Base-by-base conservation (phyloP, 1,284 basidiomycete genomes). In the Trichosporon sp. region DNA sequence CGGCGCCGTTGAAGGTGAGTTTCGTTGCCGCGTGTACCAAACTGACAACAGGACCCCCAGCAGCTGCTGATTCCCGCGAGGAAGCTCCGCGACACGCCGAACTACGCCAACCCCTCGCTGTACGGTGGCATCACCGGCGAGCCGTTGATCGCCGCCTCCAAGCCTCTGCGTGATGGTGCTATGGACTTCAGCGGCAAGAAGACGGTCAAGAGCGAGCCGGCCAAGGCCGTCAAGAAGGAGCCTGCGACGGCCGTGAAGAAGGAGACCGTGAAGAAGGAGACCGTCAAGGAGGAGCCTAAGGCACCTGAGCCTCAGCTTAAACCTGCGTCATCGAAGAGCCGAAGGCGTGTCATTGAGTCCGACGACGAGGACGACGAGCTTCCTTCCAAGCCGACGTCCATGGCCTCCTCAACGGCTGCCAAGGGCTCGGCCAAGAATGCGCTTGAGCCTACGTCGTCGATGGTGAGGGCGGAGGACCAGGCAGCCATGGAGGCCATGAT, bases 401-500 rank as follows among this genome's bases (percentile, higher is more conserved):
- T 31, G 40, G 21, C 71, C 31, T 11, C 65, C 38, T 61, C 56
- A 21, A 38, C 46, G 35, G 7, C 40, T 56, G 65, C 35, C 31
- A 70, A 54, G 48, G 59, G 37, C 40, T 14, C 67, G 19, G n/a
- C 70, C 11, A 73, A 70, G 64, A 37, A 65, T n/a, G 54, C 72
- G 16, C 51, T 73, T 4, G 75, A 78, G 46, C 79, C 77, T 2
- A 80, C 78, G 4, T 78, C 78, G 8, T 79, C 78, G 2, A 78
- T 77, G 77, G 75, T 78, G 0, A 71, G 78, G 10, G 77, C 73
- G 7, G 78, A 78, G 21, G 82, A 83, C 66, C 70, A 74, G 61
- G 79, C 78, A n/a, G 82, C 81, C 0, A 79, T 83, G 78, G 80
- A 79, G 69, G 82, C 81, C 10, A 82, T 83, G 78, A 79, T 81